These are phyloP conservation scores for Priceomyces carsonii DNA, from an alignment of 805 yeast species.

Conservation along the genomic window DNA sequence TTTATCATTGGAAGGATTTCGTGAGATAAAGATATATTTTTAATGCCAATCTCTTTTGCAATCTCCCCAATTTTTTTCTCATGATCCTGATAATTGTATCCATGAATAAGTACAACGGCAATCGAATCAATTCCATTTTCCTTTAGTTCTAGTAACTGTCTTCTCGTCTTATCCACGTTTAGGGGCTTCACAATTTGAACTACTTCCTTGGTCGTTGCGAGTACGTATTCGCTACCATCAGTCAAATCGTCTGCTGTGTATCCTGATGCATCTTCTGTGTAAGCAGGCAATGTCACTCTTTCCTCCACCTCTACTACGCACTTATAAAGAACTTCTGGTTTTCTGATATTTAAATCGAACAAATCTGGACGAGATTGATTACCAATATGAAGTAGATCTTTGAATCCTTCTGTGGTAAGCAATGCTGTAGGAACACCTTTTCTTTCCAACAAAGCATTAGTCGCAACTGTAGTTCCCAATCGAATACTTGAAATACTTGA, in stretches of 20 bases:
- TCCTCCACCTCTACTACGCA: constrained; percentile 20
- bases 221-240: constrained; percentile 19
- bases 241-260: constrained; percentile 28
- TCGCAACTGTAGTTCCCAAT: constrained; percentile 31
- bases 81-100: constrained; percentile 41
- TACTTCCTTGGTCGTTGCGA: constrained; percentile 27
- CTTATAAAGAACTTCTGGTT: constrained; percentile 16
- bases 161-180: constrained; percentile 23
- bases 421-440: constrained; percentile 20
- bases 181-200: constrained; percentile 32
- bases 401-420: constrained; percentile 21
- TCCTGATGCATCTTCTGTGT: constrained; percentile 10
- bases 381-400: constrained; percentile 21
- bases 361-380: constrained; percentile 23
- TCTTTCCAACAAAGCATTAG: constrained; percentile 23
- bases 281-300: constrained; percentile 23
- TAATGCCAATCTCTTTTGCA: constrained; percentile 38
- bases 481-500: constrained; percentile 19
- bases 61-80: constrained; percentile 35
- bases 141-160: constrained; percentile 23
- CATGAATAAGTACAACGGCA: constrained; percentile 41
- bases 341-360: constrained; percentile 17
- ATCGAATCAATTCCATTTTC: constrained; percentile 25
- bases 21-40: constrained; percentile 37
- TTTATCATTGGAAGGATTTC: constrained; percentile 46